Conservation (phyloP, 2,329 filamentous ascomycete genomes). For the Aquanectria penicillioides region DNA sequence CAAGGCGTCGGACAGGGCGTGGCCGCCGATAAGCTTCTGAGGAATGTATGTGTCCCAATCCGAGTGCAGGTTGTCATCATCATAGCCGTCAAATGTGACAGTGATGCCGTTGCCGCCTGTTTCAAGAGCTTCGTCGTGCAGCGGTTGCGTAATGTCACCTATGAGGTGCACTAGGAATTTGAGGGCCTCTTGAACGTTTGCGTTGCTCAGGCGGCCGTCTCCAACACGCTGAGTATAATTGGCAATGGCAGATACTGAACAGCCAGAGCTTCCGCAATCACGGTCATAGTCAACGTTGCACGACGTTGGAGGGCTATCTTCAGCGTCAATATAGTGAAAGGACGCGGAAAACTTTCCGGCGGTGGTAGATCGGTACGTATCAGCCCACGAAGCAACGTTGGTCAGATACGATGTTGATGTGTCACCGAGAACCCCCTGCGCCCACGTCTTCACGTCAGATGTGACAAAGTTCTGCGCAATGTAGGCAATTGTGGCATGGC, state of each 20-base stretch:
- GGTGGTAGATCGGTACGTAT: slow-evolving; percentile 57
- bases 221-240: slow-evolving; percentile 41
- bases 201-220: slow-evolving; percentile 25
- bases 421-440: slow-evolving; percentile 50
- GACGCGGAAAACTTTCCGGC: slow-evolving; percentile 57
- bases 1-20: slow-evolving; percentile 47
- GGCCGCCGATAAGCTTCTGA: slow-evolving; percentile 53
- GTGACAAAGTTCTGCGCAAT: slow-evolving; percentile 7
- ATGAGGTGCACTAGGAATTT: slow-evolving; percentile 57
- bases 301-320: slow-evolving; percentile 44
- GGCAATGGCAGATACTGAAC: slow-evolving; percentile 40
- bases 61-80: slow-evolving; percentile 65
- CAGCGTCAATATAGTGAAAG: slow-evolving; percentile 64
- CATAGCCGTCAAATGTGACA: slow-evolving; percentile 61
- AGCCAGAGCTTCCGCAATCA: slow-evolving; percentile 34
- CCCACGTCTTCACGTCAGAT: slow-evolving; percentile 17
- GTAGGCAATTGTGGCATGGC: slow-evolving; percentile 8
- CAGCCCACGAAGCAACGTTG: slow-evolving; percentile 54
- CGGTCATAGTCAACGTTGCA: slow-evolving; percentile 57
- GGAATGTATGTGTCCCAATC: slow-evolving; percentile 71
- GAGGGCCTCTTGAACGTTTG: slow-evolving; percentile 31
- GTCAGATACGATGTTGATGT: slow-evolving; percentile 58
- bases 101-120: slow-evolving; percentile 63
- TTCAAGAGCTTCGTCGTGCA: slow-evolving; percentile 62
- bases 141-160: slow-evolving; percentile 66